Conservation (phyloP, 1,284 basidiomycete genomes). For the Meripilus lineatus region DNA sequence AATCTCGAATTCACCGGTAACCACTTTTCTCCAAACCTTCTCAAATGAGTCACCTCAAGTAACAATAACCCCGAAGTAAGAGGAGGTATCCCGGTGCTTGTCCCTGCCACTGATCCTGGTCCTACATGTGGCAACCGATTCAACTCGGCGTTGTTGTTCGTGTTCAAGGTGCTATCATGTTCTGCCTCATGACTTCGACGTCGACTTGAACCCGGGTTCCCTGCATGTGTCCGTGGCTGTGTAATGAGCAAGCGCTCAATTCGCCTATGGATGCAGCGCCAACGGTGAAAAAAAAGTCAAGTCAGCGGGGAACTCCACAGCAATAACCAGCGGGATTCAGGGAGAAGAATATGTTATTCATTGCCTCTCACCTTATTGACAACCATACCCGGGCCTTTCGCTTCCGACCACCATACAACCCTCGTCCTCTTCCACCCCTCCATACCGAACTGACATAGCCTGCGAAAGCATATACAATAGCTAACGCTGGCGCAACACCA, state of each 20-base stretch:
- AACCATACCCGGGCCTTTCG: constrained; percentile 51
- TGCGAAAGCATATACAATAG: constrained; percentile 70
- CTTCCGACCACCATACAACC: constrained; percentile 48
- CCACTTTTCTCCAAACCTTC: constrained; percentile 52
- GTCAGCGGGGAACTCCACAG: not conserved
- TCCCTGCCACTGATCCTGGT: too few species aligned
- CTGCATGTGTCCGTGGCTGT: constrained; percentile 34
- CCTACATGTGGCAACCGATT: too few species aligned
- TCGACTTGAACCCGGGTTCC: too few species aligned
- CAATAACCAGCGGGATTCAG: not conserved
- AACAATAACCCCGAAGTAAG: constrained; percentile 71
- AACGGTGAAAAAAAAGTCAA: not conserved
- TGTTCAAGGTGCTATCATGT: constrained; percentile 6
- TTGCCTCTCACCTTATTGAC: constrained; percentile 50
- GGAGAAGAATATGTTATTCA: not conserved
- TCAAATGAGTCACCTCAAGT: constrained; percentile 65
- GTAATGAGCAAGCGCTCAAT: constrained; percentile 69
- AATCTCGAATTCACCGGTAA: constrained; percentile 55
- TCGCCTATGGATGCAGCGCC: constrained; percentile 37
- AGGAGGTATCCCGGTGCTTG: constrained; percentile 34
- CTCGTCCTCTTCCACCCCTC: constrained; percentile 40
- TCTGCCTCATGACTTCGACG: not conserved
- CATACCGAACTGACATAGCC: constrained; percentile 50
- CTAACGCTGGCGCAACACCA: constrained; percentile 88
- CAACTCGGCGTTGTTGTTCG: too few species aligned